A percentile compares a stretch with the other conserved stretches of the same genome.
Conservation (phyloP, 1,139 yeast genomes). For the Suhomyces wounanorum region DNA sequence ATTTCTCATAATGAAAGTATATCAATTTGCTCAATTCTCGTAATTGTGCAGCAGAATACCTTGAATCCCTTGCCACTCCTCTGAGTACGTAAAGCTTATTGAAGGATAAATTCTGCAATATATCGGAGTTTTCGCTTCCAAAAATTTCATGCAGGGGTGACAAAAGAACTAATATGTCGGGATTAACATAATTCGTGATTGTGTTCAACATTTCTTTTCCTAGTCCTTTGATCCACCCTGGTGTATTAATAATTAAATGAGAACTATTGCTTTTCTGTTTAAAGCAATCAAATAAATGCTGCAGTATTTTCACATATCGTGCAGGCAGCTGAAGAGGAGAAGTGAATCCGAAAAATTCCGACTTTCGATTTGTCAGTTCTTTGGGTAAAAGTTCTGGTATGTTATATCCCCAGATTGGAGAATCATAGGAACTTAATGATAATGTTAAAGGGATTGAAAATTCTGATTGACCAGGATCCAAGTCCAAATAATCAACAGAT, state of each 20-base stretch:
- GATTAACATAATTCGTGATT: constrained; percentile 49
- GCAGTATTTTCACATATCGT: constrained; percentile 51
- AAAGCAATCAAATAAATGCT: constrained; percentile 39
- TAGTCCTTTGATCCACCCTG: constrained; percentile 93
- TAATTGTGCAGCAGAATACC: constrained; percentile 53
- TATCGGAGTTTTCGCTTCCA: constrained; percentile 27
- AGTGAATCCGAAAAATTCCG: constrained; percentile 64
- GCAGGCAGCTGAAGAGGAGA: constrained; percentile 74
- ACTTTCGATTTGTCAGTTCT: constrained; percentile 11
- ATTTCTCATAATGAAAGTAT: constrained; percentile 50
- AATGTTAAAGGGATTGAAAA: constrained; percentile 70
- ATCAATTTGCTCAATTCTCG: constrained; percentile 52
- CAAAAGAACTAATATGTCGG: constrained; percentile 53
- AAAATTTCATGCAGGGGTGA: constrained; percentile 24
- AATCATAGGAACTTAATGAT: constrained; percentile 39
- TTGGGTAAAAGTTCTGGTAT: constrained; percentile 15
- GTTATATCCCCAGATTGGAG: constrained; percentile 31
- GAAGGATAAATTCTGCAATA: constrained; percentile 26
- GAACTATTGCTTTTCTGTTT: constrained; percentile 31
- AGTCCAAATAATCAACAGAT: constrained; percentile 56
- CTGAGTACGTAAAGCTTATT: constrained; percentile 23
- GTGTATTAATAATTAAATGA: constrained; percentile 71
- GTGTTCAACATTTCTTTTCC: constrained; percentile 67
- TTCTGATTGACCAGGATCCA: constrained; percentile 94
- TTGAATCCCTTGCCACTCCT: constrained; percentile 34